Evolutionary conservation across 257 asterid species (phyloP).

Genomic region (Datura wrightii): DNA sequence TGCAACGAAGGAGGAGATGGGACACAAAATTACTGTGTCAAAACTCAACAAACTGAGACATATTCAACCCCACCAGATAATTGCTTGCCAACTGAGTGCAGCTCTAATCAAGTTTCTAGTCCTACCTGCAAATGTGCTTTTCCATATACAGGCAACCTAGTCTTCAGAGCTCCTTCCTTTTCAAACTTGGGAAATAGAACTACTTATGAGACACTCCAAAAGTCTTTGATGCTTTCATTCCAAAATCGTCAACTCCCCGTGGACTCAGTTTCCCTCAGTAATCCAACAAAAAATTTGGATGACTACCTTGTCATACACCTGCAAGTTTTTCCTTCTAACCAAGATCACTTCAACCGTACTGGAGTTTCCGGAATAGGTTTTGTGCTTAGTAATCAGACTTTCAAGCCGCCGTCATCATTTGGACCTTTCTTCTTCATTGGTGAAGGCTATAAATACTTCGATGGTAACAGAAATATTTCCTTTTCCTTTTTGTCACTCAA

Average conservation of each 20-base stretch:
- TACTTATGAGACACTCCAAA: constrained; percentile 47
- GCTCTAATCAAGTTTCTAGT: constrained; percentile 51
- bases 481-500: background rate
- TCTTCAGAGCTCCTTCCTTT: constrained; percentile 80
- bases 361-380: constrained; percentile 68
- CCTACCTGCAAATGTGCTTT: constrained; percentile 76
- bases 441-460: constrained; percentile 50
- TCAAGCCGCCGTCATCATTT: constrained; percentile 72
- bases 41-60: constrained; percentile 38
- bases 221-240: constrained; percentile 51
- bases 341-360: constrained; percentile 58
- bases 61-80: constrained; percentile 62
- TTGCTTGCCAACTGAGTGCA: constrained; percentile 57
- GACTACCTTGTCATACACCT: constrained; percentile 62
- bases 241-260: constrained; percentile 56
- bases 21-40: constrained; percentile 51
- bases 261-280: constrained; percentile 70
- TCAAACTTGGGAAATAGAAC: constrained; percentile 63
- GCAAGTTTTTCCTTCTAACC: constrained; percentile 65
- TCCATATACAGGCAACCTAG: constrained; percentile 73
- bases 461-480: constrained; percentile 45
- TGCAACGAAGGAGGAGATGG: constrained; percentile 49
- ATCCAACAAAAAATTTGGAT: constrained; percentile 55
- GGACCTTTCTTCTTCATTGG: constrained; percentile 75
- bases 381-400: constrained; percentile 76